Evolutionary conservation across 768 basidiomycete species (phyloP).

Genomic region (Hortiboletus flavorubellus): DNA sequence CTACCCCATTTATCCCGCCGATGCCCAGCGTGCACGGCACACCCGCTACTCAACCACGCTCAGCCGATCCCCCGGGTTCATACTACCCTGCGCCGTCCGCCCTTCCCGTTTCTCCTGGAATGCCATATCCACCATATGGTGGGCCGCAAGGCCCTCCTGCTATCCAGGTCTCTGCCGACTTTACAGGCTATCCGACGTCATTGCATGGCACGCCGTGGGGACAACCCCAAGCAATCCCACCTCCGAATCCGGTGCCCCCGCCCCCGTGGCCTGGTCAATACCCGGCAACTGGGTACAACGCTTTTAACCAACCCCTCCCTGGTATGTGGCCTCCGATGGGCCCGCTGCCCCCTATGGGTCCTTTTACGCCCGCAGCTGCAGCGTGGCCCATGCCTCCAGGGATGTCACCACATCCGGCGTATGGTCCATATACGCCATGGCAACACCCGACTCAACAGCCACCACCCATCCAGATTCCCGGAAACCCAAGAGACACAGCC

Average conservation of each 20-base stretch:
- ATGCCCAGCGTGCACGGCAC: constrained; percentile 28
- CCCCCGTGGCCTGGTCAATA: constrained; percentile 19
- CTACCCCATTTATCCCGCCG: constrained; percentile 38
- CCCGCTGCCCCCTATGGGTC: constrained; percentile 11
- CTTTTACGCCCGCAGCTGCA: constrained; percentile 24
- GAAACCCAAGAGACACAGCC: constrained; percentile 22
- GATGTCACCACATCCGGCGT: constrained; percentile 22
- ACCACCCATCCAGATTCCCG: constrained; percentile 21
- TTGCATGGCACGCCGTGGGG: constrained; percentile 28
- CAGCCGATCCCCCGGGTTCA: constrained; percentile 29
- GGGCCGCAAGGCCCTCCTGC: constrained; percentile 3
- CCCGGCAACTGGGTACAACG: constrained; percentile 23
- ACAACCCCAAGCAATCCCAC: constrained; percentile 17
- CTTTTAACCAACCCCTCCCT: constrained; percentile 33
- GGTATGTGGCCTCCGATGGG: constrained; percentile 21
- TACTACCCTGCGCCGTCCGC: constrained; percentile 31
- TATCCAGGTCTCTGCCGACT: constrained; percentile 28
- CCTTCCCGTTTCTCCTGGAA: constrained; percentile 25
- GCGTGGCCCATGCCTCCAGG: constrained; percentile 27
- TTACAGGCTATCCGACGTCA: constrained; percentile 30
- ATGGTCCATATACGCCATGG: constrained; percentile 26
- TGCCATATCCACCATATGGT: constrained; percentile 6
- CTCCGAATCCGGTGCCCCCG: constrained; percentile 22
- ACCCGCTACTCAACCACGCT: constrained; percentile 20
- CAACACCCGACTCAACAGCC: constrained; percentile 27